Percentiles rank a stretch among this genome's conserved stretches.
Evolutionary conservation across 805 yeast genomes (phyloP).

Genomic region (Jamesozyma hellenica): DNA sequence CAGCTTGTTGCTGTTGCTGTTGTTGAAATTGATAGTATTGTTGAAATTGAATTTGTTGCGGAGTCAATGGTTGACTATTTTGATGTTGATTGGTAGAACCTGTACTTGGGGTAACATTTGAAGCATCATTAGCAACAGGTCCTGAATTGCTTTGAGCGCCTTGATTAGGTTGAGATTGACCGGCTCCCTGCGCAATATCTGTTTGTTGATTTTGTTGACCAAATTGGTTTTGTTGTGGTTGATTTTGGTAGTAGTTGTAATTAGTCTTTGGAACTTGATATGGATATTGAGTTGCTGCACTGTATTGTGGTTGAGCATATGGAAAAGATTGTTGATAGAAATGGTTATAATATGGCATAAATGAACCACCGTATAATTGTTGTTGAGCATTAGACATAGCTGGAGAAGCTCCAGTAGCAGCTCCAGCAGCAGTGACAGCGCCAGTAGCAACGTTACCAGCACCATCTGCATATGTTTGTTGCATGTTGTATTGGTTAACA

Average conservation of each 20-base stretch:
- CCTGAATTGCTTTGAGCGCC: background rate
- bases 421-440: constrained; percentile 6
- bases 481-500: constrained; percentile 18
- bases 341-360: constrained; percentile 30
- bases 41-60: constrained; percentile 20
- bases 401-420: constrained; percentile 5
- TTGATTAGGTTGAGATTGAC: constrained; percentile 6
- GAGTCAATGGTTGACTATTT: constrained; percentile 10
- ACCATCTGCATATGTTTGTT: constrained; percentile 18
- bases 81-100: constrained; percentile 11
- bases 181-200: constrained; percentile 7
- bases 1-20: constrained; percentile 7
- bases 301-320: constrained; percentile 30
- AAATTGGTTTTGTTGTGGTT: constrained; percentile 10
- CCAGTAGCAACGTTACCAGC: constrained; percentile 6
- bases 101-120: constrained; percentile 14
- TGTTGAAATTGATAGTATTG: constrained; percentile 25
- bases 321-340: constrained; percentile 31
- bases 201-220: constrained; percentile 14
- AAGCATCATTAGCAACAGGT: constrained; percentile 12
- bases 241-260: constrained; percentile 18
- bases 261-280: constrained; percentile 24
- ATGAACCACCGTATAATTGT: constrained; percentile 26
- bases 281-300: constrained; percentile 27
- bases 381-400: constrained; percentile 17